Percentiles rank a stretch among this genome's conserved stretches.
Conservation (phyloP, 352 stramenopile genomes). For the Globisporangium alternatum region DNA sequence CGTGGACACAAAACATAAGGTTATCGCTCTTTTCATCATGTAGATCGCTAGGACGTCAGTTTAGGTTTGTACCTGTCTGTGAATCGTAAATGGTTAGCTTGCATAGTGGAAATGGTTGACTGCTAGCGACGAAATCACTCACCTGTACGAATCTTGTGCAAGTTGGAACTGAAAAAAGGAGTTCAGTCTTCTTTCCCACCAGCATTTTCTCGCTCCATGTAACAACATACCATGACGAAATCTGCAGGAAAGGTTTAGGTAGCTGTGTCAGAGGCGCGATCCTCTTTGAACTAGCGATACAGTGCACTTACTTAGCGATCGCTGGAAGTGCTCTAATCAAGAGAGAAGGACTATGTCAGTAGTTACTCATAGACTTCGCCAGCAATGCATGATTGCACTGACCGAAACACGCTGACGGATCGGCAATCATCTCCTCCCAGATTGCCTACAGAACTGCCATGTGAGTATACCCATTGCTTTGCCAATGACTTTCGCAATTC, state of each 20-base stretch:
- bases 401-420: constrained; percentile 81
- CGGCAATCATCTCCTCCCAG: constrained; percentile 88
- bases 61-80: constrained; percentile 42
- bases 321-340: constrained; percentile 64
- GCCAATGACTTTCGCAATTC: background rate
- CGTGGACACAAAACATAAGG: background rate
- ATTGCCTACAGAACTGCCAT: constrained; percentile 45
- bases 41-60: background rate
- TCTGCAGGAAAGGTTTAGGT: constrained; percentile 27
- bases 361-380: background rate
- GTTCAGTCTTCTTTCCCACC: background rate
- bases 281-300: background rate
- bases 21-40: background rate
- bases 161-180: constrained; percentile 64
- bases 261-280: background rate
- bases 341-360: background rate
- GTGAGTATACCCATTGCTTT: background rate
- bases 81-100: constrained; percentile 10
- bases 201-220: background rate
- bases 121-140: background rate
- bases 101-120: too few species aligned
- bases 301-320: constrained; percentile 46
- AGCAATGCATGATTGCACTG: background rate
- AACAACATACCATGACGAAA: constrained; percentile 62
- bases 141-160: constrained; percentile 81